phyloP scores from a whole-genome alignment of 352 stramenopile genomes.

The Phytophthora hibernalis region DNA sequence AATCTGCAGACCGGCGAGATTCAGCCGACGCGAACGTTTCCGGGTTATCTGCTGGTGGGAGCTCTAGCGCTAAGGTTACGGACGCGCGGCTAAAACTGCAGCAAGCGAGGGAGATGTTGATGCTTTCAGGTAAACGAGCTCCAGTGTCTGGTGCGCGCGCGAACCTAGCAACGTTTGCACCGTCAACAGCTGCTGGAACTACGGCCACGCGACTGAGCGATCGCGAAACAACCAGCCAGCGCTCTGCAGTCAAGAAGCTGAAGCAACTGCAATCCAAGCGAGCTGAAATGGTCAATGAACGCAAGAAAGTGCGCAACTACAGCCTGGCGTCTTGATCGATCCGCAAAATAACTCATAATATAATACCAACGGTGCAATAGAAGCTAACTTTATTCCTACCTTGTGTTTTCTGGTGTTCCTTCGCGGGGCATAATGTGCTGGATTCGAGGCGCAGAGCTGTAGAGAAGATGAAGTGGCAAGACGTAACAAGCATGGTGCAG shows the following conservation, averaged over 20 bases:
- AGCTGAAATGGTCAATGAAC: slow-evolving; percentile 77
- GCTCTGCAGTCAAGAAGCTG: slow-evolving; percentile 66
- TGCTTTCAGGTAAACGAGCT: slow-evolving; percentile 67
- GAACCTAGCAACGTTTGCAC: slow-evolving; percentile 47
- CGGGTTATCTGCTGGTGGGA: slow-evolving; percentile 16
- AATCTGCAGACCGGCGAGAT: slow-evolving; percentile 15
- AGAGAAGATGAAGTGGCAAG: slow-evolving; percentile 31
- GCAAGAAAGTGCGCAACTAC: slow-evolving; percentile 86
- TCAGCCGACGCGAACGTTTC: slow-evolving; percentile 16
- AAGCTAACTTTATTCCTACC: slow-evolving; percentile 50
- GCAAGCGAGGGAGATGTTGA: slow-evolving; percentile 78
- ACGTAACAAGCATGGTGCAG: slow-evolving; percentile 27
- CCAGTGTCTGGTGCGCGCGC: slow-evolving; percentile 20
- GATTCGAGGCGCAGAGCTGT: too few species aligned
- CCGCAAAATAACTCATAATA: slow-evolving; percentile 9
- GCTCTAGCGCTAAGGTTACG: slow-evolving; percentile 47
- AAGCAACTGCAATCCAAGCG: slow-evolving; percentile 78
- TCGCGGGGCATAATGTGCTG: slow-evolving; percentile 24
- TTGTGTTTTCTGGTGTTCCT: slow-evolving; percentile 30
- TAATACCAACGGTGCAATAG: slow-evolving; percentile 16
- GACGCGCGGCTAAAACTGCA: slow-evolving; percentile 71
- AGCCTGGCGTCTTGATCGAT: slow-evolving; percentile 49
- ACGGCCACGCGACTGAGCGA: slow-evolving; percentile 43
- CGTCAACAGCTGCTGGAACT: slow-evolving; percentile 7
- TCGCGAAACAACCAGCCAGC: slow-evolving; percentile 70